Evolutionary conservation across 2,329 filamentous ascomycete species (phyloP), one percentile per base, ranked within the genome.

Genomic region (Boeremia exigua): DNA sequence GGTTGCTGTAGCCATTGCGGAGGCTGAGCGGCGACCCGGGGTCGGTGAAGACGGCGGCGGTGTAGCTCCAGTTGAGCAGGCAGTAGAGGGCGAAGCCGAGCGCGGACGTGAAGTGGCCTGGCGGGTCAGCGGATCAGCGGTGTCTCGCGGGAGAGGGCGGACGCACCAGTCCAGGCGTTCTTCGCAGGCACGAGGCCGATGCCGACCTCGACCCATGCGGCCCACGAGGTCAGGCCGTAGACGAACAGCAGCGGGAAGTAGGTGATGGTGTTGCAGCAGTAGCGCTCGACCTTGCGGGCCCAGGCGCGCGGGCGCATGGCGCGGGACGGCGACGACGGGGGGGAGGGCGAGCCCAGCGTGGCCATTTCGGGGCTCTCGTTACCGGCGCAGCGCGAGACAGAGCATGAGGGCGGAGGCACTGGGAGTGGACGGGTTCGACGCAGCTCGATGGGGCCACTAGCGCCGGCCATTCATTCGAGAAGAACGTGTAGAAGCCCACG

Each of bases 191-290:
- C 63, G 42, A 75, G 68, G 48, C 91, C 90, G 56, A 96, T 90
- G 53, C 82, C 87, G 43, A 90, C 83, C 66, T 93, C 84, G 8
- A 96, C 92, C 83, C 90, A 97, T n/a, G 89, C 85, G 2, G 92
- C 93, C 95, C 95, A 99, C 10, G 89, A 89, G n/a, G 92, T 94
- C 63, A 97, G 77, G 52, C 89, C 84, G 71, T 96, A 97, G 55
- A 98, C 91, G 72, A 98, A 96, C 27, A 81, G 80, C 15, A 98
- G 82, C n/a, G 94, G 94, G 65, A 96, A 91, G 75, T 92, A 96
- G 25, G 86, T 90, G 48, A 89, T 82, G 58, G 87, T 85, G 38
- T 83, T 80, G 79, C 93, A 98, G 81, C 92, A 97, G 70, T 86
- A 88, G 45, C 92, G 89, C 82, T 97, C 93, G 68, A 90, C 81